Conservation (phyloP, 2,329 filamentous ascomycete species). For the Geosmithia flava region DNA sequence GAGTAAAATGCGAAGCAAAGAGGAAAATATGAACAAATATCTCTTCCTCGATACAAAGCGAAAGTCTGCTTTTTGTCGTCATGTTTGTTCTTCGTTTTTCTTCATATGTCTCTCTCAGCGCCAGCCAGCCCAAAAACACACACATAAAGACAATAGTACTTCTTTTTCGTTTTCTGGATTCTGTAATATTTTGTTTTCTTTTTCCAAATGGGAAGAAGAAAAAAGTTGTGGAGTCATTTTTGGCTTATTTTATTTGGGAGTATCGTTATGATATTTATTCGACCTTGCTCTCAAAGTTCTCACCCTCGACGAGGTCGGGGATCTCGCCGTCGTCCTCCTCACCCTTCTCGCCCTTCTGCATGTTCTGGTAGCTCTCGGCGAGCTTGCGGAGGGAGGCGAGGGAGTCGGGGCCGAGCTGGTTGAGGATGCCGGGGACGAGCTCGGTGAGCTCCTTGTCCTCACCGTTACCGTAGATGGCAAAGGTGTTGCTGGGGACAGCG, state of each 20-base stretch:
- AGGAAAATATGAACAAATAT: too few species aligned
- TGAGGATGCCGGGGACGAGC: conserved; percentile 97
- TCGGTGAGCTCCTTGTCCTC: conserved; percentile 99
- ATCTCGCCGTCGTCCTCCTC: conserved; percentile 89
- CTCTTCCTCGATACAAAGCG: not conserved
- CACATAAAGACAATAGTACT: not conserved
- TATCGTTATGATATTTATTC: conserved; percentile 47
- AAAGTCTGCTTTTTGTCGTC: not conserved
- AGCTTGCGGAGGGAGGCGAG: conserved; percentile 96
- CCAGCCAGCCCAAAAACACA: not conserved
- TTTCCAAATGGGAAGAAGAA: conserved; percentile 6
- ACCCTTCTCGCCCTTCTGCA: conserved; percentile 86
- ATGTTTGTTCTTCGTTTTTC: not conserved
- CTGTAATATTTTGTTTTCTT: not conserved
- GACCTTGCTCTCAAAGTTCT: conserved; percentile 97
- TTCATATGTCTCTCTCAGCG: not conserved
- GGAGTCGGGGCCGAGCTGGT: conserved; percentile 97
- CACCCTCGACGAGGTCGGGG: conserved; percentile 88
- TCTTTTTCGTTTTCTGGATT: not conserved
- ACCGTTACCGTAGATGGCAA: conserved; percentile 96
- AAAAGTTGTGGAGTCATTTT: not conserved
- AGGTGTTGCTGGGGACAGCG: conserved; percentile 95
- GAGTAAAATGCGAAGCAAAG: too few species aligned
- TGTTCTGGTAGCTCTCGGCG: conserved; percentile 97
- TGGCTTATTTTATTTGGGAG: not conserved